phyloP scores from a whole-genome alignment of 805 yeast species.

The Lachancea meyersii region DNA sequence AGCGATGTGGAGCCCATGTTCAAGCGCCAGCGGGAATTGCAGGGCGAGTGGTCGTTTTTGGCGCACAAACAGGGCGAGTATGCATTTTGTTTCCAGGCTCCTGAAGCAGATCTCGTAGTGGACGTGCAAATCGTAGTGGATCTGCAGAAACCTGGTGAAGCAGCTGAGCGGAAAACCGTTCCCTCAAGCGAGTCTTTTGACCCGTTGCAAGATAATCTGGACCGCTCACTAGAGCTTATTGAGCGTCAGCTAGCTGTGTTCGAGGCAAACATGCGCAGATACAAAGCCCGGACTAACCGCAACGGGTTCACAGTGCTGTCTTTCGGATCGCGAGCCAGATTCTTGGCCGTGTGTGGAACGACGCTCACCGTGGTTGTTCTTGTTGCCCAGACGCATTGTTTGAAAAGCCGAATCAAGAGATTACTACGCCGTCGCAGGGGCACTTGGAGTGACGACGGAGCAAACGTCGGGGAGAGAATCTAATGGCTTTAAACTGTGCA shows the following conservation, averaged over 20 bases:
- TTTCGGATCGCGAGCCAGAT: constrained; percentile 55
- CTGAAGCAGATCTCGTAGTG: constrained; percentile 78
- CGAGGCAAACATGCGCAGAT: constrained; percentile 62
- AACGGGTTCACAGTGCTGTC: constrained; percentile 74
- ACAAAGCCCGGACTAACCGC: constrained; percentile 84
- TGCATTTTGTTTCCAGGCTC: constrained; percentile 81
- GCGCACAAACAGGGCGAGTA: constrained; percentile 72
- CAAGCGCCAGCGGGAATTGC: constrained; percentile 56
- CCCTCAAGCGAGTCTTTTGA: constrained; percentile 51
- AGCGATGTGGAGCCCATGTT: constrained; percentile 35
- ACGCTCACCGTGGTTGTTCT: constrained; percentile 65
- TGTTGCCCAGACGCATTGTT: constrained; percentile 56
- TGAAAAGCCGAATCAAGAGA: constrained; percentile 51
- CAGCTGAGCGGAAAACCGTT: no score
- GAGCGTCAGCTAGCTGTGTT: constrained; percentile 55
- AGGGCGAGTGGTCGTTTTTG: constrained; percentile 70
- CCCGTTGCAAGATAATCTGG: constrained; percentile 19
- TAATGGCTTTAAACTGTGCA: no score
- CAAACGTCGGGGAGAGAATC: no score
- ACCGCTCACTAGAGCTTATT: constrained; percentile 46
- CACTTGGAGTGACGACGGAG: no score
- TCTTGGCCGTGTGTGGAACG: constrained; percentile 62
- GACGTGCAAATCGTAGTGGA: constrained; percentile 61
- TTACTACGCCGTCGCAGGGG: constrained; percentile 31
- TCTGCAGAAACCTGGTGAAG: constrained; percentile 37